Conservation (phyloP, 495 filamentous ascomycete species). For the Talaromyces thailandensis region DNA sequence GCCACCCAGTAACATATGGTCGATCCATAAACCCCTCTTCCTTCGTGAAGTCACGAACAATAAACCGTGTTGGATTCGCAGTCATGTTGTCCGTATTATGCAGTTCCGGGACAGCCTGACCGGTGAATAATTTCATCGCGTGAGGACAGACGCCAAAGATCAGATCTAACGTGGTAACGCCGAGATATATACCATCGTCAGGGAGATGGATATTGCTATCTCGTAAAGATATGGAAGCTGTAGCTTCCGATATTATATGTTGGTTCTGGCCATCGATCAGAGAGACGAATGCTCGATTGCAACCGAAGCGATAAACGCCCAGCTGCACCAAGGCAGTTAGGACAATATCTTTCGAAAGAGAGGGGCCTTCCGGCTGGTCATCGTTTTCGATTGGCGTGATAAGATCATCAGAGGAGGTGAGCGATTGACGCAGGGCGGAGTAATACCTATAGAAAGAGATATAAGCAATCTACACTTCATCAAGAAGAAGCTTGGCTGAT, state of each 20-base stretch:
- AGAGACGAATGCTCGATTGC: constrained; percentile 46
- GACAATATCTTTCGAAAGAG: constrained; percentile 43
- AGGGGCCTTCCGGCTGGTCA: constrained; percentile 9
- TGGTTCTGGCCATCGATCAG: constrained; percentile 49
- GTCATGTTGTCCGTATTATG: neutral
- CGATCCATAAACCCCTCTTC: neutral
- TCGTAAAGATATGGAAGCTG: constrained; percentile 39
- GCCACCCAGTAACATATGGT: neutral
- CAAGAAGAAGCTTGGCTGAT: neutral
- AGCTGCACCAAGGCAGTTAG: constrained; percentile 58
- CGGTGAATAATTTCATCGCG: neutral
- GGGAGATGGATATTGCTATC: constrained; percentile 11
- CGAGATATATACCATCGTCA: neutral
- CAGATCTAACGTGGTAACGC: neutral
- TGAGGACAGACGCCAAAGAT: neutral
- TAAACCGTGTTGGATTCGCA: neutral
- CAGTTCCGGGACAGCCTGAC: neutral
- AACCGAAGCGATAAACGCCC: constrained; percentile 42
- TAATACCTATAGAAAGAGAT: neutral
- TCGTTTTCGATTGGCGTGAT: neutral
- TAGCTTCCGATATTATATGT: constrained; percentile 57
- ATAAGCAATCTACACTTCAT: neutral
- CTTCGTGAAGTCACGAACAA: neutral
- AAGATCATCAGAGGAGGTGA: neutral
- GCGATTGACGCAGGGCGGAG: neutral